Conservation (phyloP, 148 eudicot genomes). For the Suaeda aralocaspica region DNA sequence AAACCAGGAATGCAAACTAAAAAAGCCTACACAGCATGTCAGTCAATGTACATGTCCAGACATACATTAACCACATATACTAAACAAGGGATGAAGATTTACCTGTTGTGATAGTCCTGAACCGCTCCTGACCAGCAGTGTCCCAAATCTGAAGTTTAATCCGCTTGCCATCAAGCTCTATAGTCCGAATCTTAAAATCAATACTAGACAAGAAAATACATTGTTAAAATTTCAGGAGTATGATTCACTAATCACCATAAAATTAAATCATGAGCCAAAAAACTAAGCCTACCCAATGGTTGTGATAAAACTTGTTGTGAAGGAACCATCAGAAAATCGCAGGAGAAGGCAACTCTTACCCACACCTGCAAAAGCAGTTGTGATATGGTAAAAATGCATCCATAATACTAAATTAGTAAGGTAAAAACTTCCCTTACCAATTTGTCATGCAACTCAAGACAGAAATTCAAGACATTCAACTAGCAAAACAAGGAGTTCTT, state of each 20-base stretch:
- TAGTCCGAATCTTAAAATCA: constrained; percentile 84
- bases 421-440: too few species aligned
- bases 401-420: not conserved
- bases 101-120: constrained; percentile 83
- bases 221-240: not conserved
- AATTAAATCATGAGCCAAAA: not conserved
- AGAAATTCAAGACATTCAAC: not conserved
- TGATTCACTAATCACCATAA: not conserved
- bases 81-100: constrained; percentile 8
- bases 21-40: not conserved
- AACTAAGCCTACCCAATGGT: constrained; percentile 66
- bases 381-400: constrained; percentile 5
- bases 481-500: not conserved
- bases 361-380: constrained; percentile 57
- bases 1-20: not conserved
- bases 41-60: not conserved
- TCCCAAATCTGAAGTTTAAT: constrained; percentile 92
- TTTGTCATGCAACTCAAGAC: not conserved
- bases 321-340: constrained; percentile 96
- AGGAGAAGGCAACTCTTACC: constrained; percentile 97
- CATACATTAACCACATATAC: not conserved
- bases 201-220: constrained; percentile 38
- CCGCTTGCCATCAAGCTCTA: constrained; percentile 83
- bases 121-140: constrained; percentile 89
- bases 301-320: constrained; percentile 90